phyloP scores from a whole-genome alignment of 805 yeast species.

The Ogataea henricii region DNA sequence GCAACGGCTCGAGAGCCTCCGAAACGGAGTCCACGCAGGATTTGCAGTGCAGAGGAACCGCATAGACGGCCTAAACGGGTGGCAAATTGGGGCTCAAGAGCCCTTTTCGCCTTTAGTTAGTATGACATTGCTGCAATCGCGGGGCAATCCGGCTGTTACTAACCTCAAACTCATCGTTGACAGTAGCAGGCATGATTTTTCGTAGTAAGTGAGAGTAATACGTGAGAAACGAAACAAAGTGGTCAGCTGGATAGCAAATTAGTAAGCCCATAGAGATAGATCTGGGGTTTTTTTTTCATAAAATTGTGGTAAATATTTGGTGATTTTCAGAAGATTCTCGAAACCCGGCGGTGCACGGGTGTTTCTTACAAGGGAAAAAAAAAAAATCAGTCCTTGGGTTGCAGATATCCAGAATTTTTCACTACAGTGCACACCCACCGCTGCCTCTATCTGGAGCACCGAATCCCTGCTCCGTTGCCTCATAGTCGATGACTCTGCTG shows the following conservation, averaged over 20 bases:
- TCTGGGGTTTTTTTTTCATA: background rate
- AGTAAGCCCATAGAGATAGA: background rate
- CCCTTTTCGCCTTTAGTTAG: conserved; percentile 1
- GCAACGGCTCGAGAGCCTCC: conserved; percentile 50
- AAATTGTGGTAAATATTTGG: background rate
- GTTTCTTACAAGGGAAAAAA: background rate
- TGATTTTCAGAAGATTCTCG: background rate
- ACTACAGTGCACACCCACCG: no score
- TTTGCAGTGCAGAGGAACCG: conserved; percentile 82
- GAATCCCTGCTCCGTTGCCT: background rate
- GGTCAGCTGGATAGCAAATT: background rate
- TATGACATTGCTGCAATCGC: background rate
- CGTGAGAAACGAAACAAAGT: background rate
- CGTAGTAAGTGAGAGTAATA: background rate
- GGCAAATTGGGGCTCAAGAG: background rate
- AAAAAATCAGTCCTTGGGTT: background rate
- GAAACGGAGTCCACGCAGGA: conserved; percentile 65
- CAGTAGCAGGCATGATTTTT: conserved; percentile 20
- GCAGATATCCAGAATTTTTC: background rate
- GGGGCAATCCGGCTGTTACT: conserved; percentile 4
- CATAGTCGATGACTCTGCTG: background rate
- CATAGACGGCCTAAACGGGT: conserved; percentile 66
- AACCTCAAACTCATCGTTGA: conserved; percentile 25
- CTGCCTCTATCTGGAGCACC: background rate
- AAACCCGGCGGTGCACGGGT: background rate